Conservation (phyloP, 345 rosid genomes). For the Heritiera fomes region DNA sequence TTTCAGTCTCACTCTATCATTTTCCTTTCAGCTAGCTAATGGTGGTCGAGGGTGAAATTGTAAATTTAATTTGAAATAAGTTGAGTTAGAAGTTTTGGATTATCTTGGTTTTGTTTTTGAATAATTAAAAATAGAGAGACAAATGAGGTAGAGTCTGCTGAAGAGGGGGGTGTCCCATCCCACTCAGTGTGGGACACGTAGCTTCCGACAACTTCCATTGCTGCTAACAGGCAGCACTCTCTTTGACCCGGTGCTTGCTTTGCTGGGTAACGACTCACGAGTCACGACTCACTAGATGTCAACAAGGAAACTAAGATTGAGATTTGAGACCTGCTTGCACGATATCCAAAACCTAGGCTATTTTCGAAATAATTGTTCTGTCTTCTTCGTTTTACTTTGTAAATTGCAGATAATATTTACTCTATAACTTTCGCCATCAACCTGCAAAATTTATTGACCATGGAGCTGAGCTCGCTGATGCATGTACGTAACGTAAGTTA, state of each 20-base stretch:
- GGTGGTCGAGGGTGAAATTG: background rate
- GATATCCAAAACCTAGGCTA: background rate
- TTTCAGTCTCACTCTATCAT: constrained; percentile 13
- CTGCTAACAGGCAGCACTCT: background rate
- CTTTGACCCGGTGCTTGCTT: background rate
- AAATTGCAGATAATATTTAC: background rate
- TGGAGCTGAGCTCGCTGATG: background rate
- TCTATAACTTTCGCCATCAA: background rate
- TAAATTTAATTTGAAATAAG: background rate
- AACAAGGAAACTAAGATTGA: background rate
- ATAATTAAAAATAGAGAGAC: constrained; percentile 2
- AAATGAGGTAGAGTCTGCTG: constrained; percentile 11
- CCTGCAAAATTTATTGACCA: background rate
- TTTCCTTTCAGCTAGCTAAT: background rate
- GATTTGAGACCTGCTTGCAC: background rate
- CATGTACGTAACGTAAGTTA: background rate
- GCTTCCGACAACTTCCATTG: background rate
- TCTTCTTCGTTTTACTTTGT: background rate
- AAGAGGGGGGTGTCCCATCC: constrained; percentile 1
- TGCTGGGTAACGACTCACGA: background rate
- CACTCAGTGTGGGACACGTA: constrained; percentile 18
- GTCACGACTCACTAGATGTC: background rate
- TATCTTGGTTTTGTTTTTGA: background rate
- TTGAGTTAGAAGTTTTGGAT: background rate
- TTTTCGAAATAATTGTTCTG: background rate